Base-by-base conservation (phyloP, 2,329 filamentous ascomycete genomes). In the Aspergillus luchuensis region DNA sequence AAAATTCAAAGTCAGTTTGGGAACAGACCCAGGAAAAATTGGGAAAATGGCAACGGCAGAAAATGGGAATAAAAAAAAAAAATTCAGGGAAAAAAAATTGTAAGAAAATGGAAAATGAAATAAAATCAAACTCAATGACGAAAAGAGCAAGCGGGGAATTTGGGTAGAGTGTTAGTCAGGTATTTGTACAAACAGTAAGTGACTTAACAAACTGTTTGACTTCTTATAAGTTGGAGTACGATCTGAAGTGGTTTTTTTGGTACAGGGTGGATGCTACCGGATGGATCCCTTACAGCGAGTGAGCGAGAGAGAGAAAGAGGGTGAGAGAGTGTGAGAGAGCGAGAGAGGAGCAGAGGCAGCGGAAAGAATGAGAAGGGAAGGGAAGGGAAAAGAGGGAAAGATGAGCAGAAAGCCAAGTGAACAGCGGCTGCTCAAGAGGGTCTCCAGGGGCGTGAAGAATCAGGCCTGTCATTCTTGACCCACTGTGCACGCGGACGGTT, bases 401-500 rank as follows among this genome's bases (percentile, higher is more conserved):
- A 55, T 41, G 38, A 38, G 48, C 59, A 58, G 47, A 50, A 17
- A 65, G 54, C 41, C 41, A 45, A 45, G 41, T 45, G 48, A 60
- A 55, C 30, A 62, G 55, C 38, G 38, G 25, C 23, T 30, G 47
- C 47, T 28, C 47, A 30, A 50, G 61, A 61, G 23, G 36, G 33
- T 58, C 55, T 62, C 59, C 61, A 67, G 64, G 63, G 66, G 63
- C 62, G 66, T 72, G 71, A 69, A 71, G 69, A 71, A 73, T 68
- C 70, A 58, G 68, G 71, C 69, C 72, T 75, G 72, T 73, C 72
- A 75, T 71, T 70, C 68, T 67, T 65, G 72, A 73, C 69, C 73
- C 73, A 75, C 73, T 65, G 66, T 66, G 71, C 71, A 75, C 72
- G 73, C 73, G 73, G 70, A 72, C 68, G 70, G 72, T 74, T 71